Evolutionary conservation across 2,329 filamentous ascomycete genomes (phyloP).

Genomic region (Periglandula ipomoeae): DNA sequence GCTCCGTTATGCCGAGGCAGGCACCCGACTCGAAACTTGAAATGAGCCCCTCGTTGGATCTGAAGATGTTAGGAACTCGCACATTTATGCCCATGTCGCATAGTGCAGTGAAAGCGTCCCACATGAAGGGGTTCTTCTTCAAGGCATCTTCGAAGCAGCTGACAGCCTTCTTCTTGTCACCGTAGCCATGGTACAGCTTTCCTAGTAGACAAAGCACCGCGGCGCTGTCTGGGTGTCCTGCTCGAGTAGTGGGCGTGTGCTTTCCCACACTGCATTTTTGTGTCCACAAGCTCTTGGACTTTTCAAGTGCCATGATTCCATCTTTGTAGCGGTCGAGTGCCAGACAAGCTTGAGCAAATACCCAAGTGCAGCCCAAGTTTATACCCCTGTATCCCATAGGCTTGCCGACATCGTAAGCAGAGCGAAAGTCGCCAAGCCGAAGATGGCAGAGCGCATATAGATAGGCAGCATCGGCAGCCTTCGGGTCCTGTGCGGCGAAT

Average conservation of each 20-base stretch:
- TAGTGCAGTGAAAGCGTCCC: conserved; percentile 87
- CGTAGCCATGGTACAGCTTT: conserved; percentile 76
- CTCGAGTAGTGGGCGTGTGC: conserved; percentile 68
- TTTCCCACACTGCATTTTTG: conserved; percentile 70
- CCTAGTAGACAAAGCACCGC: conserved; percentile 77
- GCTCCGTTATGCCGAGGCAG: conserved; percentile 17
- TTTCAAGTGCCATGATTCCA: conserved; percentile 76
- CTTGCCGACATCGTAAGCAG: conserved; percentile 77
- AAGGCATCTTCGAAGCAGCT: conserved; percentile 81
- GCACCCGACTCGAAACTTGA: conserved; percentile 35
- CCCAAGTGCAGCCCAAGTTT: conserved; percentile 80
- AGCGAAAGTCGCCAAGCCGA: conserved; percentile 71
- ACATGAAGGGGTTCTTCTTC: conserved; percentile 90
- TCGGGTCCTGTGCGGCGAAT: conserved; percentile 73
- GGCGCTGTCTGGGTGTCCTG: conserved; percentile 72
- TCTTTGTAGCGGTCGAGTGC: conserved; percentile 70
- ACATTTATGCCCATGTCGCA: conserved; percentile 82
- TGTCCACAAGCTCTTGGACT: conserved; percentile 66
- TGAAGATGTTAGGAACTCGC: conserved; percentile 80
- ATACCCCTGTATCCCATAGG: conserved; percentile 58
- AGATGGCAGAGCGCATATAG: conserved; percentile 79
- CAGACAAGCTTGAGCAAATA: conserved; percentile 85
- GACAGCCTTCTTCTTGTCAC: conserved; percentile 74
- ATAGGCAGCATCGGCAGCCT: conserved; percentile 71
- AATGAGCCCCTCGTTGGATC: conserved; percentile 48